Percentiles rank a stretch among this genome's conserved stretches.
Evolutionary conservation across 164 flowering plant genomes (phyloP).

Genomic region (Chloranthus sessilifolius): DNA sequence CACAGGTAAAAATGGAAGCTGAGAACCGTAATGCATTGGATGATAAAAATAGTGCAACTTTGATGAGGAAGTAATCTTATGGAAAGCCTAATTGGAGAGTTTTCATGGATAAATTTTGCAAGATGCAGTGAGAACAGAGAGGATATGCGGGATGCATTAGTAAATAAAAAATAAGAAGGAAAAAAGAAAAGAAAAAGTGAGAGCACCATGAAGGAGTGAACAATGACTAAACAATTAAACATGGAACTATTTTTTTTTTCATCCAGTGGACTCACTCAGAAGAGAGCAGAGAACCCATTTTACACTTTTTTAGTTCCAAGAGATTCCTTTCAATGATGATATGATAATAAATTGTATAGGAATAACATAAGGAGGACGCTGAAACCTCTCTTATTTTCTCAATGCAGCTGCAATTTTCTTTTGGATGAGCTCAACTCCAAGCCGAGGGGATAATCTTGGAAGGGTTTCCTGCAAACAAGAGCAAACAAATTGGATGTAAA

Average conservation of each 20-base stretch:
- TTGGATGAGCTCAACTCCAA: slow-evolving; percentile 71
- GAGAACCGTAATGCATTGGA: no score
- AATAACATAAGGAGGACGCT: not conserved
- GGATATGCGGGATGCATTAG: no score
- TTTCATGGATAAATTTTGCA: no score
- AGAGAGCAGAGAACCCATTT: not conserved
- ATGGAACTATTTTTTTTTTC: not conserved
- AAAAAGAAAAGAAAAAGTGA: not conserved
- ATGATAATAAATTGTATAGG: not conserved
- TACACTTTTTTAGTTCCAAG: not conserved
- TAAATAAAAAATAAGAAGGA: not conserved
- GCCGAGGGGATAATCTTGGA: slow-evolving; percentile 85
- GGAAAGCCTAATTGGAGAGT: no score
- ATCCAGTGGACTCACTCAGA: not conserved
- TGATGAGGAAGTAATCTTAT: no score
- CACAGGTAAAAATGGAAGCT: no score
- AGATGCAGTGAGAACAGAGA: no score
- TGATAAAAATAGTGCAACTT: no score
- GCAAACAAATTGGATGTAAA: not conserved
- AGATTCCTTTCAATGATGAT: not conserved
- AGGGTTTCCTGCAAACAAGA: slow-evolving; percentile 61
- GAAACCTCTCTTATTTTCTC: slow-evolving; percentile 19
- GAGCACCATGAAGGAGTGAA: not conserved
- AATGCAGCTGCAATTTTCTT: slow-evolving; percentile 79
- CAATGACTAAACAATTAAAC: no score